A percentile compares a stretch with the other conserved stretches of the same genome.
Evolutionary conservation across 2,329 filamentous ascomycete species (phyloP).

Genomic region (Tolypocladium capitatum): DNA sequence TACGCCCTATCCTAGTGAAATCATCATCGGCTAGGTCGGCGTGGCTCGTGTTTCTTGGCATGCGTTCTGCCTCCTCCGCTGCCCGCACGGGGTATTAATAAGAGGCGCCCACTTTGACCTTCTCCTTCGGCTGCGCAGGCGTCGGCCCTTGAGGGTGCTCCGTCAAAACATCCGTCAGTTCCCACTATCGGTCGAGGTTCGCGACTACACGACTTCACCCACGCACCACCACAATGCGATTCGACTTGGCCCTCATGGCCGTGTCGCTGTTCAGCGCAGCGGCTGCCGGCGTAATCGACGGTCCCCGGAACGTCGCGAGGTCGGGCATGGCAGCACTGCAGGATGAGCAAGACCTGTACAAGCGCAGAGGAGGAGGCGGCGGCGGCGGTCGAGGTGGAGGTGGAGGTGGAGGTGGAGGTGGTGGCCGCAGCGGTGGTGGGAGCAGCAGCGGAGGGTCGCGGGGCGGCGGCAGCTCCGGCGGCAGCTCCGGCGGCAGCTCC

Average conservation of each 20-base stretch:
- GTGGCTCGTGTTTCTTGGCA: not conserved
- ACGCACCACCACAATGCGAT: slow-evolving; percentile 3
- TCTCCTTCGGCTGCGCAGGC: not conserved
- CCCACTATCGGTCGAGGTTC: not conserved
- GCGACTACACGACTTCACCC: no score
- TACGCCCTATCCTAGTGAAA: no score
- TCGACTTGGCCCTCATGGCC: slow-evolving; percentile 3
- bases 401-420: slow-evolving; percentile 12
- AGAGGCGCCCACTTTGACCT: not conserved
- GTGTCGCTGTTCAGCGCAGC: slow-evolving; percentile 2
- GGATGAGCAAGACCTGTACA: slow-evolving; percentile 36
- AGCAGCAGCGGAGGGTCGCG: slow-evolving; percentile 6
- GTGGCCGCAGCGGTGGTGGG: slow-evolving; percentile 6
- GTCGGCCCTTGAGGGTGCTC: not conserved
- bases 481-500: slow-evolving; percentile 3
- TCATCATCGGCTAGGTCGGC: not conserved
- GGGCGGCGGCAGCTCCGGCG: slow-evolving; percentile 8
- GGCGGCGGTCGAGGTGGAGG: slow-evolving; percentile 32
- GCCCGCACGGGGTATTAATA: no score
- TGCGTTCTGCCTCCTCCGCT: no score
- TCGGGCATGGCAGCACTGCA: slow-evolving; percentile 10
- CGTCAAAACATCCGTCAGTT: not conserved
- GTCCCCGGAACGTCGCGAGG: slow-evolving; percentile 11
- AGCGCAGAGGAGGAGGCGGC: slow-evolving; percentile 47
- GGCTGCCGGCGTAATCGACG: slow-evolving; percentile 3